phyloP scores from a whole-genome alignment of 768 basidiomycete species.

The Macrolepiota albuminosa region DNA sequence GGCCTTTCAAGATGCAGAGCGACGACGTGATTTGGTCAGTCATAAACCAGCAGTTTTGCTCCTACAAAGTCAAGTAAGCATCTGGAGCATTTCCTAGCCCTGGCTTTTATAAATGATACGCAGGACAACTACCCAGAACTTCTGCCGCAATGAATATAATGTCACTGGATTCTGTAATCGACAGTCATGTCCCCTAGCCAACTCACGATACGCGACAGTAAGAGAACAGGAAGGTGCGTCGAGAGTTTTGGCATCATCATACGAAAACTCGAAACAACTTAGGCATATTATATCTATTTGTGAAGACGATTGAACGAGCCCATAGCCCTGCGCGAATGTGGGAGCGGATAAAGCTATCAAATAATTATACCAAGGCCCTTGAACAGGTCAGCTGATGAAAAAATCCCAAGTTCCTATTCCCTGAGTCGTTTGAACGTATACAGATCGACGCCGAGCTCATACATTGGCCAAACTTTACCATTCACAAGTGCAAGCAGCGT shows the following conservation, averaged over 20 bases:
- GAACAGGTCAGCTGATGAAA: constrained; percentile 64
- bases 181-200: constrained; percentile 96
- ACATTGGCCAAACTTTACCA: constrained; percentile 98
- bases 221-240: constrained; percentile 84
- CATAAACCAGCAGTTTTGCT: constrained; percentile 93
- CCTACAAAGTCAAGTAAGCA: constrained; percentile 98
- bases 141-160: constrained; percentile 98
- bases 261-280: not conserved
- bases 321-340: constrained; percentile 97
- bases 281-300: constrained; percentile 89
- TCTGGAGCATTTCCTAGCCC: not conserved
- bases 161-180: constrained; percentile 93
- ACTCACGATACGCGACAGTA: constrained; percentile 97
- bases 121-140: constrained; percentile 94
- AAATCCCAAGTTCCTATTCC: not conserved
- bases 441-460: constrained; percentile 93
- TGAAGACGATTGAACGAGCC: constrained; percentile 97
- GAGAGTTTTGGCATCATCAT: not conserved
- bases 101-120: constrained; percentile 7
- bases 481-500: constrained; percentile 99
- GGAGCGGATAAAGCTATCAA: constrained; percentile 90
- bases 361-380: constrained; percentile 91
- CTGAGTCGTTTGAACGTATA: not conserved
- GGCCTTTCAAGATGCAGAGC: constrained; percentile 58
- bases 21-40: constrained; percentile 99